phyloP scores from a whole-genome alignment of 345 rosid genomes.

The Ceriops decandra region DNA sequence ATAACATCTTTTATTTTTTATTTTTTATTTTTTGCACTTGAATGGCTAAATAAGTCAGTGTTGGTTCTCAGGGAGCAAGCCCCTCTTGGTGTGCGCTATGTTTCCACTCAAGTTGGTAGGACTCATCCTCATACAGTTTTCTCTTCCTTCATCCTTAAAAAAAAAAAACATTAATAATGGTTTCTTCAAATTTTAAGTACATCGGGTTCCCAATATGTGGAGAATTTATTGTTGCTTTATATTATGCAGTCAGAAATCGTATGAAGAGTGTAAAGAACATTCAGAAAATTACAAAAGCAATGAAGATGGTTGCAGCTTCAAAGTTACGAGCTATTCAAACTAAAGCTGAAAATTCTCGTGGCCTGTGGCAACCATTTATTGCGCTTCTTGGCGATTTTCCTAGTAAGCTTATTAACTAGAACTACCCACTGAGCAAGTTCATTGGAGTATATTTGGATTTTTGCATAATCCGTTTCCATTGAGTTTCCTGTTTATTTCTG shows the following conservation, averaged over 20 bases:
- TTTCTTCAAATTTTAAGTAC: neutral
- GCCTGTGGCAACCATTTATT: slow-evolving; percentile 90
- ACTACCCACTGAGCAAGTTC: neutral
- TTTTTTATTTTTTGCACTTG: neutral
- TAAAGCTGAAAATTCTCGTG: slow-evolving; percentile 93
- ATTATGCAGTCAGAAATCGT: slow-evolving; percentile 75
- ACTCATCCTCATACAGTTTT: neutral
- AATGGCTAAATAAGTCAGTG: slow-evolving; percentile 13
- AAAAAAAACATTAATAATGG: neutral
- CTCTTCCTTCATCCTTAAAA: neutral
- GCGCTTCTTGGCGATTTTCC: slow-evolving; percentile 75
- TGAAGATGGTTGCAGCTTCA: slow-evolving; percentile 99
- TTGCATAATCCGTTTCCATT: neutral
- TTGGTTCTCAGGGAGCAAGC: slow-evolving; percentile 65
- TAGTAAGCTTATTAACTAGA: slow-evolving; percentile 33
- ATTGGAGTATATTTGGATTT: neutral
- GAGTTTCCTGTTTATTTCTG: no score
- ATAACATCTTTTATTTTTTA: neutral
- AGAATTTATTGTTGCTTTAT: slow-evolving; percentile 12
- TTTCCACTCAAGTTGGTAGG: slow-evolving; percentile 95
- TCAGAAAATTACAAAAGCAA: slow-evolving; percentile 97
- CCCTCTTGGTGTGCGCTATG: slow-evolving; percentile 60
- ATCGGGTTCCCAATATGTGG: slow-evolving; percentile 1
- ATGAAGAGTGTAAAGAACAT: slow-evolving; percentile 99
- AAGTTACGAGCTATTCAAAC: slow-evolving; percentile 82